phyloP scores from a whole-genome alignment of 2,329 filamentous ascomycete species.

The Ilyonectria sp. region DNA sequence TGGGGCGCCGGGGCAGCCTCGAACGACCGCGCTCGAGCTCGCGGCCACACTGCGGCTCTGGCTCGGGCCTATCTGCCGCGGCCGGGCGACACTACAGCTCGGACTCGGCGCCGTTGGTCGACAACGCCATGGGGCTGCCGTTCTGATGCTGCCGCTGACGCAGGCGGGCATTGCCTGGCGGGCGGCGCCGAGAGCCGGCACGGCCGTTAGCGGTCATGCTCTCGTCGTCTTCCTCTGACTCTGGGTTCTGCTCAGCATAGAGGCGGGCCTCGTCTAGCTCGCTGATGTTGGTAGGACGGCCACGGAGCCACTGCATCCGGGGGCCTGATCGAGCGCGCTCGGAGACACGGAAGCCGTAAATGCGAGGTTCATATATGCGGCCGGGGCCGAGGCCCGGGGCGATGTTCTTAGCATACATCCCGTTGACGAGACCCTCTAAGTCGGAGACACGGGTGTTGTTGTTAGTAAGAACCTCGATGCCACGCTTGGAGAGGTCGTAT shows the following conservation, averaged over 20 bases:
- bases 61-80: slow-evolving; percentile 15
- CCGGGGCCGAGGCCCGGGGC: slow-evolving; percentile 86
- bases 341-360: slow-evolving; percentile 96
- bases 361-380: slow-evolving; percentile 93
- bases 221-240: slow-evolving; percentile 72
- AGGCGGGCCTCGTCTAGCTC: slow-evolving; percentile 86
- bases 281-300: slow-evolving; percentile 83
- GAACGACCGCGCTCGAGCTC: slow-evolving; percentile 5
- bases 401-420: slow-evolving; percentile 88
- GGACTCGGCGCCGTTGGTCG: slow-evolving; percentile 71
- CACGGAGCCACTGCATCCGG: slow-evolving; percentile 96
- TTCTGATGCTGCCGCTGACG: slow-evolving; percentile 64
- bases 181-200: slow-evolving; percentile 60
- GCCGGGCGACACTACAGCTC: slow-evolving; percentile 61
- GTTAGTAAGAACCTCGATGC: slow-evolving; percentile 69
- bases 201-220: slow-evolving; percentile 61
- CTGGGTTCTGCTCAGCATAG: slow-evolving; percentile 67
- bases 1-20: slow-evolving; percentile 9
- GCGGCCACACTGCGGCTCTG: not conserved
- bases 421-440: slow-evolving; percentile 79
- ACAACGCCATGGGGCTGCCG: slow-evolving; percentile 71
- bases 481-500: slow-evolving; percentile 86
- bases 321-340: slow-evolving; percentile 92
- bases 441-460: slow-evolving; percentile 53
- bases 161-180: slow-evolving; percentile 58